phyloP scores from a whole-genome alignment of 495 filamentous ascomycete species.

The Neurospora pannonica region DNA sequence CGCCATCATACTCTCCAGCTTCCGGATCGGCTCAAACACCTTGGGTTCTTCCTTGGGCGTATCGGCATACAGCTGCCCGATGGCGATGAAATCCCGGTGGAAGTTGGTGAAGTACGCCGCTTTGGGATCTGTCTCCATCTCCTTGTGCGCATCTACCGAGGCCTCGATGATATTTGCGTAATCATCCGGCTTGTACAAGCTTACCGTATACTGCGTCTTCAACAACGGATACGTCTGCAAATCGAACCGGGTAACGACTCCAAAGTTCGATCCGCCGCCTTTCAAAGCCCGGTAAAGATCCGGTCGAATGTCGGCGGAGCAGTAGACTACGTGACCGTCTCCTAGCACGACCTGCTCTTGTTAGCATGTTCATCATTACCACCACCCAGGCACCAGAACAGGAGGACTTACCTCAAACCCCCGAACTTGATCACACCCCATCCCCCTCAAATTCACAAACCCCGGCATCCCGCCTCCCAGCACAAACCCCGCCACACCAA shows the following conservation, averaged over 20 bases:
- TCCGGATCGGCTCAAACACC: neutral
- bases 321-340: slow-evolving; percentile 24
- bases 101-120: slow-evolving; percentile 8
- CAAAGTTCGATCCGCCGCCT: slow-evolving; percentile 52
- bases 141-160: neutral
- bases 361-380: too few species aligned
- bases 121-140: neutral
- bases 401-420: slow-evolving; percentile 29
- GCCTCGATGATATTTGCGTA: slow-evolving; percentile 3
- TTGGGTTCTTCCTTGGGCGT: neutral
- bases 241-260: slow-evolving; percentile 47
- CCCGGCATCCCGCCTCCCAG: slow-evolving; percentile 47
- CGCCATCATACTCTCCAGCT: slow-evolving; percentile 5
- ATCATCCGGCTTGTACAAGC: slow-evolving; percentile 1
- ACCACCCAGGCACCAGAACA: too few species aligned
- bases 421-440: slow-evolving; percentile 40
- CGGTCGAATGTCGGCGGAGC: slow-evolving; percentile 14
- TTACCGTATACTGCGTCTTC: neutral
- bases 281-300: slow-evolving; percentile 48
- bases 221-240: slow-evolving; percentile 5
- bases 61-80: slow-evolving; percentile 11
- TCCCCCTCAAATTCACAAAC: slow-evolving; percentile 38
- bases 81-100: slow-evolving; percentile 5
- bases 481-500: slow-evolving; percentile 49
- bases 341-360: slow-evolving; percentile 26